Conservation (phyloP, 2,329 filamentous ascomycete genomes). For the Tolypocladium ovalisporum region DNA sequence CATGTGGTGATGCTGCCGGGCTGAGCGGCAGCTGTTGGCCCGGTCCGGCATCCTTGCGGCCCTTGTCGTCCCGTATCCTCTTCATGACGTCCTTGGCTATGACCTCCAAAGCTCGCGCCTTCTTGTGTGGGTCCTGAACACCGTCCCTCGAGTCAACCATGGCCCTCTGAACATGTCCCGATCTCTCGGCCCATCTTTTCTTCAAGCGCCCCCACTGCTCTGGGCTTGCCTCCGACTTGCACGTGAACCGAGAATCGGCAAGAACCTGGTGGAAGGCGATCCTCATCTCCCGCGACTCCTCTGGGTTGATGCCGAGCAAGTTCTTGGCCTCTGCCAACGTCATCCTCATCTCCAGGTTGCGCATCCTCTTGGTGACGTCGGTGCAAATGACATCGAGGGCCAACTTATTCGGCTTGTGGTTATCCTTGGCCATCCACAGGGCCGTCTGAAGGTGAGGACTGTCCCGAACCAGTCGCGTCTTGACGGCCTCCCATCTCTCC, state of each 20-base stretch:
- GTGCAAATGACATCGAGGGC: conserved; percentile 71
- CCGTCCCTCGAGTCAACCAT: conserved; percentile 34
- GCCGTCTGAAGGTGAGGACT: conserved; percentile 51
- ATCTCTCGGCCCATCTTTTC: conserved; percentile 52
- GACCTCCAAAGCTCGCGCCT: conserved; percentile 56
- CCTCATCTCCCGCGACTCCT: conserved; percentile 46
- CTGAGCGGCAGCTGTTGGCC: conserved; percentile 1
- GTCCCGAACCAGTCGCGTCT: conserved; percentile 54
- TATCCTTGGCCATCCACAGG: conserved; percentile 46
- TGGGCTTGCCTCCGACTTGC: conserved; percentile 60
- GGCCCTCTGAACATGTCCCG: conserved; percentile 41
- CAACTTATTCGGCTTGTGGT: conserved; percentile 51
- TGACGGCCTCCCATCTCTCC: conserved; percentile 62
- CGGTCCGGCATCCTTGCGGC: conserved; percentile 34
- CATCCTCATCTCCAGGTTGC: conserved; percentile 53
- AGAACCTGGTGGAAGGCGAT: conserved; percentile 56
- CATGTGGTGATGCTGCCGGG: background rate
- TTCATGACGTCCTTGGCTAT: conserved; percentile 71
- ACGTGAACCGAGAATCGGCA: conserved; percentile 54
- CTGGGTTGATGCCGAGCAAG: conserved; percentile 30
- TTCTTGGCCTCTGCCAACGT: conserved; percentile 67
- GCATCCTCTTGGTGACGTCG: conserved; percentile 72
- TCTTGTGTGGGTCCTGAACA: conserved; percentile 42
- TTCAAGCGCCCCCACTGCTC: conserved; percentile 64
- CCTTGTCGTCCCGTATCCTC: conserved; percentile 57